phyloP scores from a whole-genome alignment of 106 monocot genomes.

The Dioscorea alata region DNA sequence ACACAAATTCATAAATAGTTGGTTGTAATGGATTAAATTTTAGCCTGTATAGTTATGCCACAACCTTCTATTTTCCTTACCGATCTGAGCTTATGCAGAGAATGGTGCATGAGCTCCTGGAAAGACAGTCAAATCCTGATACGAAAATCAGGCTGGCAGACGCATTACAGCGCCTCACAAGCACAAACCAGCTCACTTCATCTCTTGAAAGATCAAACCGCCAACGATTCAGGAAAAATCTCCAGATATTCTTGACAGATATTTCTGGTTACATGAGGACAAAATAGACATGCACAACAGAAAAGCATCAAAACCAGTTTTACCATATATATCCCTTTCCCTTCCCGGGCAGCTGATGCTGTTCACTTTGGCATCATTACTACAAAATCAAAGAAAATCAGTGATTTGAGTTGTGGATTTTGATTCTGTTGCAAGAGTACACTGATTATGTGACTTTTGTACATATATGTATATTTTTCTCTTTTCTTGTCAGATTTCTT shows the following conservation, averaged over 20 bases:
- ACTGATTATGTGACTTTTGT: no score
- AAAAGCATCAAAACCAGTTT: not conserved
- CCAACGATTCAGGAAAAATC: constrained; percentile 73
- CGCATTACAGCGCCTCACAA: constrained; percentile 63
- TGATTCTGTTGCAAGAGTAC: no score
- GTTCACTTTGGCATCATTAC: no score
- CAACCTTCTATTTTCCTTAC: not conserved
- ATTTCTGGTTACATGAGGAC: constrained; percentile 66
- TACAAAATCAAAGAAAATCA: no score
- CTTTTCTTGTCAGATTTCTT: no score
- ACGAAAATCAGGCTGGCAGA: constrained; percentile 49
- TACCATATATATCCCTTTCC: no score
- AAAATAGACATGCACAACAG: constrained; percentile 25
- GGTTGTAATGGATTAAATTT: not conserved
- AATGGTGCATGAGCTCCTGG: constrained; percentile 56
- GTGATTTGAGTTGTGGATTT: no score
- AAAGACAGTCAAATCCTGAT: constrained; percentile 38
- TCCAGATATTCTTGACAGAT: constrained; percentile 57
- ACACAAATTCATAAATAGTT: no score
- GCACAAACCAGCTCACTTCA: constrained; percentile 65
- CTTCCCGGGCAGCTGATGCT: no score
- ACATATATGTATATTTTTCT: no score
- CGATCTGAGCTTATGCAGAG: constrained; percentile 35
- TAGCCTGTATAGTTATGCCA: not conserved
- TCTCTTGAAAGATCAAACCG: constrained; percentile 71